A percentile compares a stretch with the other conserved stretches of the same genome.
phyloP scores from a whole-genome alignment of 2,329 filamentous ascomycete genomes.

The Paracoccidioides lutzii region DNA sequence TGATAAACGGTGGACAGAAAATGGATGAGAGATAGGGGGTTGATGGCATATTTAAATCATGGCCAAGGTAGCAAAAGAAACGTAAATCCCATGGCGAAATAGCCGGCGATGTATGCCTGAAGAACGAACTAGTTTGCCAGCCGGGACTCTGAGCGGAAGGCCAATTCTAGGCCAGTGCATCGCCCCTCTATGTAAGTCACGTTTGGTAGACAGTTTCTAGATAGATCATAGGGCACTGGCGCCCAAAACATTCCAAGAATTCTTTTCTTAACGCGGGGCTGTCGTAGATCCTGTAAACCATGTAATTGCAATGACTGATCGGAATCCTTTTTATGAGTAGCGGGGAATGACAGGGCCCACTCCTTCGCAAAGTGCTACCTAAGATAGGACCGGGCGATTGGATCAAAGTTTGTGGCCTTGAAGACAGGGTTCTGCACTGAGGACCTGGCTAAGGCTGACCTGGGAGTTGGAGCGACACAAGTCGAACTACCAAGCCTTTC shows the following conservation, averaged over 20 bases:
- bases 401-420: neutral
- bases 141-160: neutral
- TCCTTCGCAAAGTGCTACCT: neutral
- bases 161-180: slow-evolving; percentile 2
- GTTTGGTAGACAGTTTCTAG: neutral
- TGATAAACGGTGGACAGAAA: neutral
- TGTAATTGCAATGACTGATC: slow-evolving; percentile 2
- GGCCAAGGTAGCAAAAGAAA: neutral
- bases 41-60: neutral
- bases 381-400: neutral
- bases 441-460: slow-evolving; percentile 1
- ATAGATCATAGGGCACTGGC: neutral
- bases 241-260: neutral
- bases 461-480: neutral
- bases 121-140: neutral
- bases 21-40: neutral
- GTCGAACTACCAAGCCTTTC: neutral
- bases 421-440: neutral
- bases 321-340: neutral
- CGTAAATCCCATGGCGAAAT: neutral
- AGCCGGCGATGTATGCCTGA: slow-evolving; percentile 1
- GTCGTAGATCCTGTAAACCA: slow-evolving; percentile 1
- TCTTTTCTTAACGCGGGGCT: neutral
- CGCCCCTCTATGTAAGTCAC: slow-evolving; percentile 1
- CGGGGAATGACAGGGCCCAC: neutral